Percentiles rank a stretch among this genome's conserved stretches.
Evolutionary conservation across 1,284 basidiomycete species (phyloP).

Genomic region (Microbotryum scabiosae): DNA sequence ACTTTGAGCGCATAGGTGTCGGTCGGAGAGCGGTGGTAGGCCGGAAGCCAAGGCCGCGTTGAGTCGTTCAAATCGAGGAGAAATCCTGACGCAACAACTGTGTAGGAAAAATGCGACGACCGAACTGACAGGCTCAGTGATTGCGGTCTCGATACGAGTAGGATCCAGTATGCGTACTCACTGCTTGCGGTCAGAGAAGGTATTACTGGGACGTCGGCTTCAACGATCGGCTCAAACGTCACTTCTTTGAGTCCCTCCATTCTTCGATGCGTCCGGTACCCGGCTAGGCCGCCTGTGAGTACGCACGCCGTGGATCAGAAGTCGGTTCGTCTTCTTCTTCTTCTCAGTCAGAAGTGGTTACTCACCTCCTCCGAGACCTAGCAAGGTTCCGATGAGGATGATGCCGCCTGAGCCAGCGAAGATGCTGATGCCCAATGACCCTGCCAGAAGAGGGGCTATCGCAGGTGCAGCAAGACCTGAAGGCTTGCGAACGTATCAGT

Average conservation of each 20-base stretch:
- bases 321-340: too few species aligned
- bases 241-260: constrained; percentile 49
- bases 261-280: constrained; percentile 45
- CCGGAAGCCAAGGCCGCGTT: constrained; percentile 41
- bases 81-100: constrained; percentile 46
- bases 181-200: constrained; percentile 28
- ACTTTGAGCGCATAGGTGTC: constrained; percentile 44
- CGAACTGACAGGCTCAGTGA: neutral
- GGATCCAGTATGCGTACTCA: neutral
- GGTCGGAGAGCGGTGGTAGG: constrained; percentile 32
- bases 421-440: constrained; percentile 40
- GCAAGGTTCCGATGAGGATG: constrained; percentile 46
- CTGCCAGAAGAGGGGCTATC: constrained; percentile 45
- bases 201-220: constrained; percentile 36
- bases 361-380: constrained; percentile 46
- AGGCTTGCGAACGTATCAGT: neutral
- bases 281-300: constrained; percentile 41
- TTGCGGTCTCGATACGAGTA: neutral
- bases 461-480: constrained; percentile 47
- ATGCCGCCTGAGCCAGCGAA: constrained; percentile 41
- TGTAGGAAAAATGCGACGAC: constrained; percentile 31
- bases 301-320: neutral
- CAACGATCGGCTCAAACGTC: constrained; percentile 43
- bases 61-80: constrained; percentile 43
- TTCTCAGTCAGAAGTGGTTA: neutral